phyloP scores from a whole-genome alignment of 495 filamentous ascomycete genomes.

The Tuber aestivum region DNA sequence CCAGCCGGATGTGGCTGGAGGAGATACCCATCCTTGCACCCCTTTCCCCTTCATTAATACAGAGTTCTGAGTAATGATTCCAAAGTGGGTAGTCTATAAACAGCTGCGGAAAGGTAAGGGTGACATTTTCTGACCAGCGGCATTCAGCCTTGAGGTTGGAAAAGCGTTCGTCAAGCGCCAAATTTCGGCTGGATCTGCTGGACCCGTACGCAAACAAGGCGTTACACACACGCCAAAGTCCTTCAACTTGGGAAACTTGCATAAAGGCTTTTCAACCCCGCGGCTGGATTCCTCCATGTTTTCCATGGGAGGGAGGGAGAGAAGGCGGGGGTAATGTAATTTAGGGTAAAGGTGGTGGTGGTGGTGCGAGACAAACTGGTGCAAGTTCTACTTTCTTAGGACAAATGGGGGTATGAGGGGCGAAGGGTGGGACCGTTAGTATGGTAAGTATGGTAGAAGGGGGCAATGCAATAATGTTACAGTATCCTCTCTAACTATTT shows the following conservation, averaged over 20 bases:
- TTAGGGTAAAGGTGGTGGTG: neutral
- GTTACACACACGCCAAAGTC: neutral
- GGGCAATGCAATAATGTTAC: neutral
- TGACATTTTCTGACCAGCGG: neutral
- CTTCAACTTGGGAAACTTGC: neutral
- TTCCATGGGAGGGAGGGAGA: neutral
- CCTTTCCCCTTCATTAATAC: neutral
- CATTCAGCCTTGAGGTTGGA: neutral
- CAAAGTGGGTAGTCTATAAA: neutral
- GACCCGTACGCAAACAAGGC: neutral
- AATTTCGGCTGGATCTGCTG: neutral
- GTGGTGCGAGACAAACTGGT: neutral
- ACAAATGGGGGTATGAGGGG: neutral
- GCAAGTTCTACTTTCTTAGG: neutral
- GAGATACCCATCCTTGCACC: neutral
- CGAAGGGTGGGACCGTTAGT: neutral
- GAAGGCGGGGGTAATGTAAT: neutral
- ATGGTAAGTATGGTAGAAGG: neutral
- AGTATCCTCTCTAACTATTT: neutral
- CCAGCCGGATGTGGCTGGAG: neutral
- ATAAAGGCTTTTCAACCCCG: neutral
- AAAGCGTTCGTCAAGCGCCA: neutral
- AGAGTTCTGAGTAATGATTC: neutral
- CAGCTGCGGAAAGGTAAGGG: neutral
- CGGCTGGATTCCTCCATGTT: neutral